These are phyloP conservation scores for Lipomyces anomalus DNA, from an alignment of 805 yeast genomes.

Conservation along the genomic window DNA sequence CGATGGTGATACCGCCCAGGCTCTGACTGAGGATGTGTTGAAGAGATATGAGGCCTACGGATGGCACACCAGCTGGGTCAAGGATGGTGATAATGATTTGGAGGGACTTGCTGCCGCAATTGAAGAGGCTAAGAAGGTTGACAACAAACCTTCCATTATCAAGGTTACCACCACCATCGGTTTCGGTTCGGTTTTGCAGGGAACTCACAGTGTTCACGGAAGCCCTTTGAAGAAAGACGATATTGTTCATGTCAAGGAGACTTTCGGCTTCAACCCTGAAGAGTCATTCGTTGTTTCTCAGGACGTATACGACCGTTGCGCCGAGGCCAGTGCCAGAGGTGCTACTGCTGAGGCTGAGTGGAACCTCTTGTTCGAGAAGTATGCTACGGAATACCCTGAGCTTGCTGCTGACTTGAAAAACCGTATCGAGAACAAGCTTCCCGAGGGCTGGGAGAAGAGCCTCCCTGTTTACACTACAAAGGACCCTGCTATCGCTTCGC, in stretches of 20 bases:
- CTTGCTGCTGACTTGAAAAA: conserved; percentile 73
- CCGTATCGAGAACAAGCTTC: conserved; percentile 72
- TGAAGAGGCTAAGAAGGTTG: conserved; percentile 69
- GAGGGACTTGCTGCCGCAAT: conserved; percentile 67
- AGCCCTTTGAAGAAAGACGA: conserved; percentile 93
- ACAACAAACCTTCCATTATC: conserved; percentile 83
- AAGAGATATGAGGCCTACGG: conserved; percentile 87
- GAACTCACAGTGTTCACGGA: conserved; percentile 93
- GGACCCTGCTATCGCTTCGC: conserved; percentile 84
- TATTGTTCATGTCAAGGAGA: conserved; percentile 73
- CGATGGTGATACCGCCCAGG: conserved; percentile 84
- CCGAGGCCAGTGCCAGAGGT: conserved; percentile 52
- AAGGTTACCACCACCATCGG: conserved; percentile 90
- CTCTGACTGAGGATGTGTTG: conserved; percentile 89
- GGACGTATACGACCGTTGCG: conserved; percentile 72
- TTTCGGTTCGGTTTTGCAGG: conserved; percentile 78
- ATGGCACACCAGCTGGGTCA: conserved; percentile 78
- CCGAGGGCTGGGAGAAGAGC: conserved; percentile 69
- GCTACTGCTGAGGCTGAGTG: conserved; percentile 67
- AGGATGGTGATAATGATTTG: conserved; percentile 75
- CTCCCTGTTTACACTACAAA: conserved; percentile 74
- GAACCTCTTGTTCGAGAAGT: conserved; percentile 57
- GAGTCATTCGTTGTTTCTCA: conserved; percentile 72
- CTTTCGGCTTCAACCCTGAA: conserved; percentile 83
- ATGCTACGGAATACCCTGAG: conserved; percentile 65